Evolutionary conservation across 1,284 basidiomycete genomes (phyloP), one percentile per base, ranked within the genome.

Genomic region (Sphaerobolus stellatus): DNA sequence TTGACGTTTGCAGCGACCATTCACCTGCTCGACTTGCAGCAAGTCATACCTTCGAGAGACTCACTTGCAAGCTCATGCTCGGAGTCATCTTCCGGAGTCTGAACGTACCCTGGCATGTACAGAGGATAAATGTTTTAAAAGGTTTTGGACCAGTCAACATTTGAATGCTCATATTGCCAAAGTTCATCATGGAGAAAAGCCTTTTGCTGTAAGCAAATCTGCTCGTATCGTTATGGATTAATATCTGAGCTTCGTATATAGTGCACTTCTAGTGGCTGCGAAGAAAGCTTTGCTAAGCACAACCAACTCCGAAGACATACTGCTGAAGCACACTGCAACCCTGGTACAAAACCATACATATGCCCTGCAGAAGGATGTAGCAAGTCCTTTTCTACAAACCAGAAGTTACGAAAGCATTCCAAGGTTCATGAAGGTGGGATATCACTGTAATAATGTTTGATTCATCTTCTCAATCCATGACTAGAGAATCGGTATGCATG

Each of bases 131-230:
- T 98, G 95, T 67, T 75, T 66, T 13, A 95, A 94, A 70, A 78
- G 83, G 4, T 98, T 98, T 68, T 98, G 94, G 95, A 98, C 94
- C 0, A 68, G 81, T 2, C 92, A 95, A 54, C 94, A 97, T 62
- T 78, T 96, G 9, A 83, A 78, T 25, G 79, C 80, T 11, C 95
- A 98, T 67, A 31, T 51, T 14, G 68, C 79, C 54, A 80, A 83
- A 22, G 76, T 78, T 62, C 83, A 91, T 61, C 78, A 77, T 46
- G 82, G 82, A 4, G 76, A 78, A 49, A 86, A 83, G 63, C 73
- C 77, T 1, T 87, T 84, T 63, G 71, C 72, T 52, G 86, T 88
- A 57, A 45, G 77, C 61, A 18, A 24, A 11, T 28, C n/a, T n/a
- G n/a, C n/a, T n/a, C n/a, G n/a, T n/a, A n/a, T n/a, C n/a, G n/a